Conservation (phyloP, 2,329 filamentous ascomycete genomes). For the Trichoderma sp. region DNA sequence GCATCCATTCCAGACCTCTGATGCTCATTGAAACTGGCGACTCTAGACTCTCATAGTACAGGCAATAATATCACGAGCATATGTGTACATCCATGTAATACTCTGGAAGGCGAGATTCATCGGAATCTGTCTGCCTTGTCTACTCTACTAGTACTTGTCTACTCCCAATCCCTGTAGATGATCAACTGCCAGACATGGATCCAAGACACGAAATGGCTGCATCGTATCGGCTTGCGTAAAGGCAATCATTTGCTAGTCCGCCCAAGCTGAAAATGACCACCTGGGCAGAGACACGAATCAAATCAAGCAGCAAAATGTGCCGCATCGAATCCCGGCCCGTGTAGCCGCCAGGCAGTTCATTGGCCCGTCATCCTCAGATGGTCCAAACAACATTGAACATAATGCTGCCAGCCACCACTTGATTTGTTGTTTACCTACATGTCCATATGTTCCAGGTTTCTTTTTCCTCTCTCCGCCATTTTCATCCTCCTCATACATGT, state of each 20-base stretch:
- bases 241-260: neutral
- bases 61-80: neutral
- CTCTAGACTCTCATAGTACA: neutral
- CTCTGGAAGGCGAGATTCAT: neutral
- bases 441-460: neutral
- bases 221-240: neutral
- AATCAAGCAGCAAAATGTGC: neutral
- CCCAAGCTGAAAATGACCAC: neutral
- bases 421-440: neutral
- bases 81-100: neutral
- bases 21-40: neutral
- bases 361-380: neutral
- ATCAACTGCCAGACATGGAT: neutral
- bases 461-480: neutral
- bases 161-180: neutral
- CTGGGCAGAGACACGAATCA: neutral
- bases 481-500: neutral
- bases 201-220: neutral
- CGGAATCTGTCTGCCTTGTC: neutral
- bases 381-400: neutral
- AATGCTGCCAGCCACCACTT: neutral
- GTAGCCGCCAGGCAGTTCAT: neutral
- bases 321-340: neutral
- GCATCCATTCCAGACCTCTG: neutral
- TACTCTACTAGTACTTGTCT: neutral